phyloP scores from a whole-genome alignment of 2,329 filamentous ascomycete genomes.

The Juglanconis juglandina region DNA sequence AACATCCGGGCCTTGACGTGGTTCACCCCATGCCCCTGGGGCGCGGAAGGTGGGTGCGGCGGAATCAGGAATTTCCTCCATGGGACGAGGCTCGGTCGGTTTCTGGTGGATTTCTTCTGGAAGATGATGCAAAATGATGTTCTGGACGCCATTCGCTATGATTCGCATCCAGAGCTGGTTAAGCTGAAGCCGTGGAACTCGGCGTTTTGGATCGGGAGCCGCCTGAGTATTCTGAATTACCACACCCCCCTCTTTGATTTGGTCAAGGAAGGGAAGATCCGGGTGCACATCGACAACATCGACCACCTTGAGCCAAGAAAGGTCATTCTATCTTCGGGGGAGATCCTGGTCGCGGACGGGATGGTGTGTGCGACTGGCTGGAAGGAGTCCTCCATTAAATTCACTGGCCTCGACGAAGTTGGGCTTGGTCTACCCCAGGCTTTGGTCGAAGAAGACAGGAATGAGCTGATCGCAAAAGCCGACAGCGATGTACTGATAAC shows the following conservation, averaged over 20 bases:
- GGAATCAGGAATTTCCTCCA: conserved; percentile 47
- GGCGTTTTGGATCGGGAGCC: conserved; percentile 46
- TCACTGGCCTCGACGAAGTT: conserved; percentile 24
- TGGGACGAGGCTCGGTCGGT: conserved; percentile 45
- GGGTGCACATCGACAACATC: conserved; percentile 47
- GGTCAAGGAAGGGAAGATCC: conserved; percentile 44
- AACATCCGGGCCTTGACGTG: conserved; percentile 56
- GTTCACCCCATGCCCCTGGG: conserved; percentile 66
- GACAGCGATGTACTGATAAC: conserved; percentile 2
- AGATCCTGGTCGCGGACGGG: conserved; percentile 38
- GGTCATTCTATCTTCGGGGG: conserved; percentile 41
- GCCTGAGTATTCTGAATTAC: conserved; percentile 53
- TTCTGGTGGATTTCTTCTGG: conserved; percentile 49
- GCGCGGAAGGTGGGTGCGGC: conserved; percentile 49
- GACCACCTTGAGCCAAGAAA: conserved; percentile 34
- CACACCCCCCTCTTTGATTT: conserved; percentile 48
- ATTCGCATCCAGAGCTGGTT: conserved; percentile 35
- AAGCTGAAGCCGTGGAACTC: conserved; percentile 40
- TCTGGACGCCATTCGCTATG: conserved; percentile 42
- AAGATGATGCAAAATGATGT: conserved; percentile 44
- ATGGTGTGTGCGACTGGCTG: conserved; percentile 53
- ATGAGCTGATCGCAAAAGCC: conserved; percentile 2
- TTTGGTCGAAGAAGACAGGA: conserved; percentile 1
- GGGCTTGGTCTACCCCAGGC: conserved; percentile 6
- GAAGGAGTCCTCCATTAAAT: conserved; percentile 43